Evolutionary conservation across 306 rosid species (phyloP).

Genomic region (Medicago arabica): DNA sequence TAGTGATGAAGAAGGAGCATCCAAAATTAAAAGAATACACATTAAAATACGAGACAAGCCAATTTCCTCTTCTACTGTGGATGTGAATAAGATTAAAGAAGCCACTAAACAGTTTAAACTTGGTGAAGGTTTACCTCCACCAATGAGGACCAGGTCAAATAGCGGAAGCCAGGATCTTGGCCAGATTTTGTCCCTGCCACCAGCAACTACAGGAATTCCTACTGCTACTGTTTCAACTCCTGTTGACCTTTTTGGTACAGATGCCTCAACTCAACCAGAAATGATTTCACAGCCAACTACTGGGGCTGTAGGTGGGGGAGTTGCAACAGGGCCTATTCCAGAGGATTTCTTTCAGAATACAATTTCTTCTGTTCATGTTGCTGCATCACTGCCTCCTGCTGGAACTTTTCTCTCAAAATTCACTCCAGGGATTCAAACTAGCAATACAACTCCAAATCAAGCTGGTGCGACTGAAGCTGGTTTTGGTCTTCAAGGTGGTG

Average conservation of each 20-base stretch:
- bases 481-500: slow-evolving; percentile 69
- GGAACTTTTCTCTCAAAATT: slow-evolving; percentile 85
- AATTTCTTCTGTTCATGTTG: slow-evolving; percentile 82
- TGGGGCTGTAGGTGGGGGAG: slow-evolving; percentile 54
- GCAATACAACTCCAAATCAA: slow-evolving; percentile 54
- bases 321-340: slow-evolving; percentile 78
- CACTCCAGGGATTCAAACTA: slow-evolving; percentile 61
- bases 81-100: slow-evolving; percentile 91
- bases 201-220: slow-evolving; percentile 55
- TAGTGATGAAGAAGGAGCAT: slow-evolving; percentile 88
- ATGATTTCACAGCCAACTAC: slow-evolving; percentile 60
- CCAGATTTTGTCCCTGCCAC: slow-evolving; percentile 68
- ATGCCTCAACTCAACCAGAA: slow-evolving; percentile 59
- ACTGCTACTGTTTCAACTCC: slow-evolving; percentile 62
- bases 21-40: slow-evolving; percentile 75
- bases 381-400: slow-evolving; percentile 86
- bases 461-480: slow-evolving; percentile 53
- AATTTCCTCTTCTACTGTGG: slow-evolving; percentile 74
- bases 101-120: slow-evolving; percentile 86
- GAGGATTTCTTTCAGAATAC: slow-evolving; percentile 98
- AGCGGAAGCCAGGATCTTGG: slow-evolving; percentile 82
- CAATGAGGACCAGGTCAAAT: slow-evolving; percentile 73
- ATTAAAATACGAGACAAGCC: slow-evolving; percentile 93
- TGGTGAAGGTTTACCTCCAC: slow-evolving; percentile 81
- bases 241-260: slow-evolving; percentile 71